Evolutionary conservation across 2,329 filamentous ascomycete species (phyloP), one percentile per base, ranked within the genome.

Genomic region (Epichloe sylvatica): DNA sequence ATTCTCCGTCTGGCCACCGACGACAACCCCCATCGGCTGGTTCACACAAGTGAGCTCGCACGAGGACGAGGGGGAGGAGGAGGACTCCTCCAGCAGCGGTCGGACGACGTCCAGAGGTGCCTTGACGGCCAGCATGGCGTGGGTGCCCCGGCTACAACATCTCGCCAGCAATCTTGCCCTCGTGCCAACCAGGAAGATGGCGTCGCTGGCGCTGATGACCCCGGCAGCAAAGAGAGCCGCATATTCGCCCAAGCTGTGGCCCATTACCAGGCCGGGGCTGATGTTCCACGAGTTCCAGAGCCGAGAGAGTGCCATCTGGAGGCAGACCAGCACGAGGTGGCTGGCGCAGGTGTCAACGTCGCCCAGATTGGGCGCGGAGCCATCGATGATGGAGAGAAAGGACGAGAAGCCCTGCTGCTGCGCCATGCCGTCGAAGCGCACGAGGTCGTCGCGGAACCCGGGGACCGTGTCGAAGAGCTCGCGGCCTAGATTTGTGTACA

Each of bases 181-280:
- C 48, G 70, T 64, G 38, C 84, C 84, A 19, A 89, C 83, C 1
- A 90, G 71, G 55, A 81, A 82, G 49, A 91, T 76, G 59, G 83
- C 78, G 60, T 88, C 84, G 56, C 77, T 78, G 19, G 77, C 80
- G 17, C 82, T 84, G 33, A 87, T 69, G 15, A 87, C 82, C 46
- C 83, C 84, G 48, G 84, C 81, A 39, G 81, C 73, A 57, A 84
- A 75, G 11, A 88, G 75, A 39, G 84, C 83, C 37, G 84, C 82
- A 57, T 86, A 87, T 63, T 88, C 83, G 48, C 84, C 84, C 30
- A 88, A 68, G 56, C 81, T 85, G 63, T 80, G 77, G 17, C 77
- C 77, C 13, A 80, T 62, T 1, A 80, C 76, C 5, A 69, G 75
- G 15, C 73, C 71, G 2, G 77, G 77, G 41, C 62, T 65, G 49